Evolutionary conservation across 495 filamentous ascomycete genomes (phyloP).

Genomic region (Pseudoneurospora amorphoporcata): DNA sequence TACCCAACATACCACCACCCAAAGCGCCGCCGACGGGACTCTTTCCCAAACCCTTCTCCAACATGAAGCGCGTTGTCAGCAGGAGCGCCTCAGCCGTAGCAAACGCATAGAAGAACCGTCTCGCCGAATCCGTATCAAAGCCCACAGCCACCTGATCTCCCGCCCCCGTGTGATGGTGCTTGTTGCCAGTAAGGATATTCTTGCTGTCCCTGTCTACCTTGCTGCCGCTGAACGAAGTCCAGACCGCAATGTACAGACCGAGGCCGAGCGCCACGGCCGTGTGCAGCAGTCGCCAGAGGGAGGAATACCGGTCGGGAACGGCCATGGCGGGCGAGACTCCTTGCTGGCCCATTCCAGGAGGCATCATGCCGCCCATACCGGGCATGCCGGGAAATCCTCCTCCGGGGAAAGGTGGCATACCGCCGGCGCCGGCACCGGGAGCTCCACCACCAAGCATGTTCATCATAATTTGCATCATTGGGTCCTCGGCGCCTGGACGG

Average conservation of each 20-base stretch:
- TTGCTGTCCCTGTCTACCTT: constrained; percentile 29
- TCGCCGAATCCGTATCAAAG: constrained; percentile 6
- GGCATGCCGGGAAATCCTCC: constrained; percentile 15
- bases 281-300: constrained; percentile 70
- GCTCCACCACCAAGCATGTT: constrained; percentile 18
- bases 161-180: constrained; percentile 1
- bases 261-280: constrained; percentile 59
- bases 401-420: constrained; percentile 4
- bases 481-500: constrained; percentile 20
- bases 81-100: constrained; percentile 70
- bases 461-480: constrained; percentile 26
- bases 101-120: constrained; percentile 60
- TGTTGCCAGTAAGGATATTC: not conserved
- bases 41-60: constrained; percentile 38
- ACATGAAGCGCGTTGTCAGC: constrained; percentile 53
- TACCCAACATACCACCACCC: constrained; percentile 48
- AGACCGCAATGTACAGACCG: constrained; percentile 58
- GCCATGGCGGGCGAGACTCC: constrained; percentile 4
- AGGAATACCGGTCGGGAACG: constrained; percentile 34
- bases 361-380: constrained; percentile 15
- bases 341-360: not conserved
- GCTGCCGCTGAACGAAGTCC: constrained; percentile 54
- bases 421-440: constrained; percentile 11
- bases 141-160: constrained; percentile 12
- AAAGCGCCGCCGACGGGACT: constrained; percentile 16